Evolutionary conservation across 2,329 filamentous ascomycete species (phyloP).

Genomic region (Apiospora rasikravindrae): DNA sequence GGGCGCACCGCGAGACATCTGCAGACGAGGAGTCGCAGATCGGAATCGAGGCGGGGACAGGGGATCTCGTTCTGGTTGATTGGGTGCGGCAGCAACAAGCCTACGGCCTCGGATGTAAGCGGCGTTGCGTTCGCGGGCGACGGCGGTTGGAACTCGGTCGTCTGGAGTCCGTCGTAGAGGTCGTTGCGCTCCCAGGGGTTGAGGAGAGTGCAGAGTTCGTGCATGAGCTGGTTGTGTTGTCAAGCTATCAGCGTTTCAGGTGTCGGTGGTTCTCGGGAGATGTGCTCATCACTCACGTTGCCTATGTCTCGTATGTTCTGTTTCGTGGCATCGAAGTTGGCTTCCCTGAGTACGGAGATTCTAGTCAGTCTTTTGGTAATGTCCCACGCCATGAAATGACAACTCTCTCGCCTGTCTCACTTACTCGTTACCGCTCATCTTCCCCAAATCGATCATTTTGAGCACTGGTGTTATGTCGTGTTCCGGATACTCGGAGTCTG

Average conservation of each 20-base stretch:
- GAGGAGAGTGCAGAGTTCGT: background rate
- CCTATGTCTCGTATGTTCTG: background rate
- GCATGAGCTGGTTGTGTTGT: background rate
- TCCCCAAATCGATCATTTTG: background rate
- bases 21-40: background rate
- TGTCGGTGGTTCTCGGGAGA: too few species aligned
- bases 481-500: background rate
- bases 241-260: background rate
- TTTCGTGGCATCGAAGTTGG: background rate
- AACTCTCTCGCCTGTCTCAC: background rate
- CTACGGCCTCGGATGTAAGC: background rate
- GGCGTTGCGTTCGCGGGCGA: background rate
- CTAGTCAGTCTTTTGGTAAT: background rate
- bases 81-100: background rate
- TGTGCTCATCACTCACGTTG: background rate
- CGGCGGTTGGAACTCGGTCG: background rate
- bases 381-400: too few species aligned
- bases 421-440: background rate
- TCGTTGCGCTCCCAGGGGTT: background rate
- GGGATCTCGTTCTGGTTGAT: background rate
- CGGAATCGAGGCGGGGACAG: background rate
- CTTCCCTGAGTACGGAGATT: background rate
- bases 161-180: background rate
- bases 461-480: conserved; percentile 10
- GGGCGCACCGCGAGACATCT: background rate